These are phyloP conservation scores for Coleophoma eucalyptorum DNA, from an alignment of 2,329 filamentous ascomycete species.

Conservation along the genomic window DNA sequence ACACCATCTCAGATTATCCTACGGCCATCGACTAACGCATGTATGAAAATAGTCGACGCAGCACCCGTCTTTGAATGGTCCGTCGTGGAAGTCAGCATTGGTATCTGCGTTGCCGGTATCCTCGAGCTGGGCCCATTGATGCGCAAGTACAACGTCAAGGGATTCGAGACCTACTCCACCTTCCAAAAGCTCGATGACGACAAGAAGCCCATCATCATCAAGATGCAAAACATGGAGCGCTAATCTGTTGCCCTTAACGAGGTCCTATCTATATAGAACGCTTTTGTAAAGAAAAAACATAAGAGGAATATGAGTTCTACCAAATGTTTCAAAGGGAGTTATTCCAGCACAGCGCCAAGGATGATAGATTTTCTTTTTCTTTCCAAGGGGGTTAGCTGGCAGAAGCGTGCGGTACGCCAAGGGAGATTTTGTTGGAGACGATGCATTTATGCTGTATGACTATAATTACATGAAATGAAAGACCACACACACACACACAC, in stretches of 20 bases:
- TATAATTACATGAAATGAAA: too few species aligned
- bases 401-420: too few species aligned
- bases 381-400: too few species aligned
- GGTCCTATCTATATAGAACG: too few species aligned
- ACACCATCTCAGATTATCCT: neutral
- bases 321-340: too few species aligned
- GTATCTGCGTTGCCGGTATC: slow-evolving; percentile 15
- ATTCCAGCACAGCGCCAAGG: too few species aligned
- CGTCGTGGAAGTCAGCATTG: slow-evolving; percentile 15
- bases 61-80: slow-evolving; percentile 19
- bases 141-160: slow-evolving; percentile 8
- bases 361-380: too few species aligned
- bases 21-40: neutral
- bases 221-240: neutral
- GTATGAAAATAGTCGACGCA: slow-evolving; percentile 10
- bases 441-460: too few species aligned
- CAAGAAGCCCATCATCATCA: neutral
- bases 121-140: slow-evolving; percentile 15
- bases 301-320: too few species aligned
- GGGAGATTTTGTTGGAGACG: too few species aligned
- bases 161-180: slow-evolving; percentile 10
- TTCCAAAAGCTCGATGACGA: neutral
- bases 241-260: neutral
- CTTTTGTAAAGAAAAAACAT: too few species aligned
- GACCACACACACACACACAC: too few species aligned